Conservation (phyloP, 441 rosid species). For the Corymbia calophylla region DNA sequence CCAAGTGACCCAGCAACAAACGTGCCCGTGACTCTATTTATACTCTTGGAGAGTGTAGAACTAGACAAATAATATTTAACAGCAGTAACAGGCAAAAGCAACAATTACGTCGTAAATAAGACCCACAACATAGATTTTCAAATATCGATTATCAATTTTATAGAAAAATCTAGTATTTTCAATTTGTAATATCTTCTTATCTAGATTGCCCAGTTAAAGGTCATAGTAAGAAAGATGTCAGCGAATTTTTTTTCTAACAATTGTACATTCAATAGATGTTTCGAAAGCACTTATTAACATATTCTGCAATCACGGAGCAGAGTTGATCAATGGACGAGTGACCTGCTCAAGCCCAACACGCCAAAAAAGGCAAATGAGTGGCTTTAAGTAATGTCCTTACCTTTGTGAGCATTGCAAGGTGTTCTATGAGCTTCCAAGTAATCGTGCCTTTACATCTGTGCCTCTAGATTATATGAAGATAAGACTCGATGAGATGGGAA, state of each 20-base stretch:
- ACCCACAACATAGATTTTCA: not conserved
- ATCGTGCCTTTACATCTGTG: not conserved
- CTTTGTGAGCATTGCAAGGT: not conserved
- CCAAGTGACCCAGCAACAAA: conserved; percentile 52
- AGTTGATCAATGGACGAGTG: not conserved
- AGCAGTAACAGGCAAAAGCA: not conserved
- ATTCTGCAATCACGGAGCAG: not conserved
- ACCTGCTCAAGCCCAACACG: not conserved
- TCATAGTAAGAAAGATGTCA: not conserved
- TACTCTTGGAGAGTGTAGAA: conserved; percentile 43
- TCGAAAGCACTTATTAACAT: not conserved
- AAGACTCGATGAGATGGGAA: not conserved
- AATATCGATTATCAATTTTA: not conserved
- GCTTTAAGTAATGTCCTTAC: not conserved
- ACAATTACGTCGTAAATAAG: not conserved
- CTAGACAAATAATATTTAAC: not conserved
- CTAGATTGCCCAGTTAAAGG: not conserved
- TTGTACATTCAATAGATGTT: not conserved
- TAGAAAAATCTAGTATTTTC: not conserved
- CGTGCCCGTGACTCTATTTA: conserved; percentile 49
- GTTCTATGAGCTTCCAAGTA: not conserved
- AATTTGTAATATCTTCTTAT: not conserved
- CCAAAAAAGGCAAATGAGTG: not conserved
- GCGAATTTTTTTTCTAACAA: not conserved
- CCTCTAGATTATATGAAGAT: not conserved